Base-by-base conservation (phyloP, 306 rosid genomes). In the Neltuma alba region DNA sequence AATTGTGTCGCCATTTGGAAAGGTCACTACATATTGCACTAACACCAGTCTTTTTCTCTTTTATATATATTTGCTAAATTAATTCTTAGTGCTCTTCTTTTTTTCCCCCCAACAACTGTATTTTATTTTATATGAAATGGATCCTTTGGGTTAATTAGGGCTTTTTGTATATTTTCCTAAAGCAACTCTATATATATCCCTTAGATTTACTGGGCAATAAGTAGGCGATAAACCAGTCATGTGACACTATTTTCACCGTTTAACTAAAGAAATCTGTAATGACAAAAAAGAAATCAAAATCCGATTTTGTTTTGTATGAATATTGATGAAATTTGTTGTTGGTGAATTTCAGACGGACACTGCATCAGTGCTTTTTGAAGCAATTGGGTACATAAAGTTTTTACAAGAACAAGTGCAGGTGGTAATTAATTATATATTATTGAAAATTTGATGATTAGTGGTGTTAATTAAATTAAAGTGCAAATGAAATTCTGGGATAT, bases 1-100 rank as follows among this genome's bases (percentile, higher is more conserved):
- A 88, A 95, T 95, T 76, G 99, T 95, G 82, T 92, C 99, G 80
- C 99, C 99, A 52, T 95, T 95, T 82, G 99, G 99, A 88, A 95
- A 95, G 98, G 99, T 95, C 41, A 55, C 80, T 72, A 44, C 21
- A 58, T 18, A 81, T 64, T 72, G 84, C 80, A 82, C 83, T 68
- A 62, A 50, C 42, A 14, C 16, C 54, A 28, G 50, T 4, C 63
- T 34, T 47, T 14, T 30, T 25, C 33, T 65, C 7, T 70, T 60
- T 40, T 3, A 30, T 71, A 66, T 69, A 70, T 54, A 37, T 12
- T 6, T 48, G 9, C 52, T 69, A 68, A 78, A 67, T 76, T 54
- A 67, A 76, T 69, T 82, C 40, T 30, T 28, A 70, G 77, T 85
- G 84, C 87, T 69, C 76, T 83, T 55, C 85, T 78, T 83, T 58